phyloP scores from a whole-genome alignment of 306 rosid genomes.

The Boehmeria nivea region DNA sequence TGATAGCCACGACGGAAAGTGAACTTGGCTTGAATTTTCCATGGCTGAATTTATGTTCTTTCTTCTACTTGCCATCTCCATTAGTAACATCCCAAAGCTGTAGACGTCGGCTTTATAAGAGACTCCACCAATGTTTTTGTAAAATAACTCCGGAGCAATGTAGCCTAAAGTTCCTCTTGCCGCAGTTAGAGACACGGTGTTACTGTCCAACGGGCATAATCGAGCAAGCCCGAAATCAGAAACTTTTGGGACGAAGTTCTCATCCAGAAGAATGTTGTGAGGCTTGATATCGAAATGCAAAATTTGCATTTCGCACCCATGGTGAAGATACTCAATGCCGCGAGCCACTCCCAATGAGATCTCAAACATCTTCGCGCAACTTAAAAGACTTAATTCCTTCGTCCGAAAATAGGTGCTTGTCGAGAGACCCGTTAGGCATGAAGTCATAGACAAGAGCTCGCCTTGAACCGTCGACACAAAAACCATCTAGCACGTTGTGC shows the following conservation, averaged over 20 bases:
- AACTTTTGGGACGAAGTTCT: not conserved
- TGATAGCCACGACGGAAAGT: not conserved
- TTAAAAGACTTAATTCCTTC: not conserved
- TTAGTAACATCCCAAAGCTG: slow-evolving; percentile 8
- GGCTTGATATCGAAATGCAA: slow-evolving; percentile 8
- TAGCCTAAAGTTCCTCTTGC: slow-evolving; percentile 9
- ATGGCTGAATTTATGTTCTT: not conserved
- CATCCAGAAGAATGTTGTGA: slow-evolving; percentile 7
- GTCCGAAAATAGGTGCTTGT: not conserved
- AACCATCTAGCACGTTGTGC: too few relatives aligned
- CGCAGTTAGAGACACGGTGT: not conserved
- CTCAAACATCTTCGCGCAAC: not conserved
- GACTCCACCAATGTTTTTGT: slow-evolving; percentile 11
- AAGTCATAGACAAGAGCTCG: slow-evolving; percentile 5
- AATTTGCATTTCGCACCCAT: slow-evolving; percentile 4
- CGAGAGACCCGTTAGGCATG: slow-evolving; percentile 4
- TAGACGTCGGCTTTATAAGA: slow-evolving; percentile 11
- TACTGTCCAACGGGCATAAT: slow-evolving; percentile 7
- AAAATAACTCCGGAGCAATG: slow-evolving; percentile 5
- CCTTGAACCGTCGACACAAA: not conserved
- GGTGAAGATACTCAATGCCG: not conserved
- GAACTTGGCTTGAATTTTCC: not conserved
- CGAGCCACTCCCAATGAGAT: slow-evolving; percentile 9
- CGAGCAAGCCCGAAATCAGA: slow-evolving; percentile 6
- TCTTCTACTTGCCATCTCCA: slow-evolving; percentile 10